phyloP scores from a whole-genome alignment of 1,139 yeast genomes.

The Martiniozyma asiatica region DNA sequence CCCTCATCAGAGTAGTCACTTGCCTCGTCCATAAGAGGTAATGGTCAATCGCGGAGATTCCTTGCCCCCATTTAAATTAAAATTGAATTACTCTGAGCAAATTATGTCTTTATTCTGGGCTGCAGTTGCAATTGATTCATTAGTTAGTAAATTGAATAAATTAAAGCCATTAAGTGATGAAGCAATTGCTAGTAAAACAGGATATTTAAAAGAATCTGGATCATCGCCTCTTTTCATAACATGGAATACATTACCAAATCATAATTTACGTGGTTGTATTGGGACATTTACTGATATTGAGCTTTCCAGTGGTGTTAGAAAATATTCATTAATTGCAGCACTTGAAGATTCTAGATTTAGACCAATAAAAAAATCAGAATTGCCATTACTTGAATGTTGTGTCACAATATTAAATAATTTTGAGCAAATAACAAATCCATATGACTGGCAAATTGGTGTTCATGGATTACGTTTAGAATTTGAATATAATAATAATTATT shows the following conservation, averaged over 20 bases:
- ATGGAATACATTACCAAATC: conserved; percentile 40
- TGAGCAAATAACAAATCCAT: conserved; percentile 34
- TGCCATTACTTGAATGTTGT: conserved; percentile 37
- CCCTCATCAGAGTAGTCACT: conserved; percentile 2
- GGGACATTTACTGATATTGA: conserved; percentile 57
- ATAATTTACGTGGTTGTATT: conserved; percentile 74
- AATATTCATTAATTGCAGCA: conserved; percentile 60
- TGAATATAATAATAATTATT: not conserved
- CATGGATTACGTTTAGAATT: conserved; percentile 60
- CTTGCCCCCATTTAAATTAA: too few relatives aligned
- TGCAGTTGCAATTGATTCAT: too few relatives aligned
- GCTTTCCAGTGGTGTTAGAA: conserved; percentile 45
- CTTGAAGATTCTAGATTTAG: conserved; percentile 66
- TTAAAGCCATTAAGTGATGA: too few relatives aligned
- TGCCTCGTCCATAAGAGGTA: too few relatives aligned
- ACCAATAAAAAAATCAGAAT: conserved; percentile 48
- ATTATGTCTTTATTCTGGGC: too few relatives aligned
- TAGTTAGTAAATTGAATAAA: too few relatives aligned
- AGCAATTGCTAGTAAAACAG: too few relatives aligned
- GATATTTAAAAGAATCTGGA: too few relatives aligned
- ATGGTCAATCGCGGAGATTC: too few relatives aligned
- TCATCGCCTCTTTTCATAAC: conserved; percentile 88
- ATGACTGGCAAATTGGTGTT: conserved; percentile 70
- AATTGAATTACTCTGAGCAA: too few relatives aligned
- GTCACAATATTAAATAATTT: conserved; percentile 62